phyloP scores from a whole-genome alignment of 495 filamentous ascomycete species.

The Penicillium egyptiacum region DNA sequence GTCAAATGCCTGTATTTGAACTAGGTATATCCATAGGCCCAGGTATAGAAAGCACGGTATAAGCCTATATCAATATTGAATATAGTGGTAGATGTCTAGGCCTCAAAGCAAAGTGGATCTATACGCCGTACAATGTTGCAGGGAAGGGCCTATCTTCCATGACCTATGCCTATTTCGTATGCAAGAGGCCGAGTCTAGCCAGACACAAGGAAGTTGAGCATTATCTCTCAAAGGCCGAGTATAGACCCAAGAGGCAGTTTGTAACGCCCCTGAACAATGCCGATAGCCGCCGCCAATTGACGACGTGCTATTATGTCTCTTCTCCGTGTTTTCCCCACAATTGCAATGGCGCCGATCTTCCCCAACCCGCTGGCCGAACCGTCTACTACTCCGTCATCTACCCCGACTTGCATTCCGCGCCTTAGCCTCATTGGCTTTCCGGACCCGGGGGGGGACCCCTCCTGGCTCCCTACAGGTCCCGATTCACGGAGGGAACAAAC shows the following conservation, averaged over 20 bases:
- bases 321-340: conserved; percentile 4
- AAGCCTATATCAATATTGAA: not conserved
- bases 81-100: not conserved
- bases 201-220: not conserved
- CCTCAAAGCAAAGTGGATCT: not conserved
- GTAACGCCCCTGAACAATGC: not conserved
- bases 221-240: conserved; percentile 4
- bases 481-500: not conserved
- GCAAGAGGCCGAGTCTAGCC: not conserved
- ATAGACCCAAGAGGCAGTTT: not conserved
- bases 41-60: not conserved
- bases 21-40: not conserved
- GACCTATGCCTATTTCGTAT: not conserved
- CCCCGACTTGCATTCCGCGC: conserved; percentile 1
- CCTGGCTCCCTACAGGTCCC: not conserved
- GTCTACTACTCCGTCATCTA: not conserved
- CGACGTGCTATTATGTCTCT: conserved; percentile 1
- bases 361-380: not conserved
- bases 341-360: conserved; percentile 8
- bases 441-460: not conserved
- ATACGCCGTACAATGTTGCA: not conserved
- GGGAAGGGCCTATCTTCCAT: not conserved
- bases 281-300: conserved; percentile 10
- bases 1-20: too few species aligned
- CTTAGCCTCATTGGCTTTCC: not conserved